Percentiles rank a stretch among this genome's conserved stretches.
phyloP scores from a whole-genome alignment of 1,284 basidiomycete genomes.

The Xerocomus amazonicus region DNA sequence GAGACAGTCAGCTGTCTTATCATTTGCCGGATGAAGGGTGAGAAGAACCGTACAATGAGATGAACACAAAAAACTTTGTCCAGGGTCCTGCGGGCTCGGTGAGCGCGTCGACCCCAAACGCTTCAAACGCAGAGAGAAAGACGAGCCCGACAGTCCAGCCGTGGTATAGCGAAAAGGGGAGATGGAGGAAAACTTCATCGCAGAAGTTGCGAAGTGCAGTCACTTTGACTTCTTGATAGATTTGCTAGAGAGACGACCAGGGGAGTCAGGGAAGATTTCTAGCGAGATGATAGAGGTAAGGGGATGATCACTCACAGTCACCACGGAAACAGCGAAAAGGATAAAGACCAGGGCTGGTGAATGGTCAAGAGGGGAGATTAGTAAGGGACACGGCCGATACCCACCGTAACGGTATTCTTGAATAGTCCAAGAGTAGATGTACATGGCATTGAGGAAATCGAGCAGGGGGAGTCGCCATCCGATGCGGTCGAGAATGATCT shows the following conservation, averaged over 20 bases:
- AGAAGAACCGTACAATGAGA: constrained; percentile 53
- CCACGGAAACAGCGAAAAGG: constrained; percentile 76
- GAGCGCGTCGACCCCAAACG: constrained; percentile 80
- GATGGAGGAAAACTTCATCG: constrained; percentile 79
- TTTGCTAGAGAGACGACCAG: constrained; percentile 47
- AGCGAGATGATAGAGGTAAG: background rate
- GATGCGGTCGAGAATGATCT: constrained; percentile 79
- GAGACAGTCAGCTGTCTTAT: background rate
- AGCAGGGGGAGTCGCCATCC: constrained; percentile 88
- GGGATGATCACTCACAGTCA: constrained; percentile 46
- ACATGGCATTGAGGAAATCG: constrained; percentile 80
- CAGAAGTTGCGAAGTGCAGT: constrained; percentile 57
- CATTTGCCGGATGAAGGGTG: background rate
- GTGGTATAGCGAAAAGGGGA: constrained; percentile 91
- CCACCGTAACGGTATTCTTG: constrained; percentile 70
- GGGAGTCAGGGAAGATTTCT: background rate
- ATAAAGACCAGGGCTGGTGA: constrained; percentile 74
- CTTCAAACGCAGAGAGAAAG: constrained; percentile 85
- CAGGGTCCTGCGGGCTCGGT: constrained; percentile 71
- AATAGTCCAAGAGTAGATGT: constrained; percentile 76
- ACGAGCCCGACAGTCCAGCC: constrained; percentile 92
- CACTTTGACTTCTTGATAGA: constrained; percentile 89
- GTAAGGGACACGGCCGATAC: background rate
- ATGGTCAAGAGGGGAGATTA: background rate
- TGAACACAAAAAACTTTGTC: constrained; percentile 90